Evolutionary conservation across 768 basidiomycete genomes (phyloP).

Genomic region (Austroboletus festivus): DNA sequence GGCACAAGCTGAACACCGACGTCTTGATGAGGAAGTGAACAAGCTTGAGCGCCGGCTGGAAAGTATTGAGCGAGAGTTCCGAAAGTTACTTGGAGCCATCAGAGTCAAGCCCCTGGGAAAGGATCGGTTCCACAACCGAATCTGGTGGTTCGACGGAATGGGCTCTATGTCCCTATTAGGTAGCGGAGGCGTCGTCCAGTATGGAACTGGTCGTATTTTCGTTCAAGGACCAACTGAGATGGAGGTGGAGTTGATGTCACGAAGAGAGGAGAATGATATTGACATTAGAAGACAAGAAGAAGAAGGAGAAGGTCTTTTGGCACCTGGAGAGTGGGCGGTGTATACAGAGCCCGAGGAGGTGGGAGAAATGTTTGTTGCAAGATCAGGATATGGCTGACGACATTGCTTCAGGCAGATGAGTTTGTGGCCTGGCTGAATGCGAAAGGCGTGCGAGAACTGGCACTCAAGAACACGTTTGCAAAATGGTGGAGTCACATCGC

Average conservation of each 20-base stretch:
- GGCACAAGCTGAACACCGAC: constrained; percentile 76
- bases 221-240: constrained; percentile 87
- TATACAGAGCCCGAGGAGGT: constrained; percentile 90
- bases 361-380: not conserved
- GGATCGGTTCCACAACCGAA: constrained; percentile 90
- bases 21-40: constrained; percentile 85
- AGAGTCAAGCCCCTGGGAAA: constrained; percentile 86
- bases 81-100: constrained; percentile 80
- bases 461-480: constrained; percentile 68
- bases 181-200: constrained; percentile 74
- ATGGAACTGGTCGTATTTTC: constrained; percentile 88
- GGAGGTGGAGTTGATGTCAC: constrained; percentile 69
- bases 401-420: constrained; percentile 61
- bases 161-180: constrained; percentile 79
- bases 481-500: constrained; percentile 86
- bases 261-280: constrained; percentile 52
- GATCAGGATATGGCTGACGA: constrained; percentile 8
- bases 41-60: constrained; percentile 79
- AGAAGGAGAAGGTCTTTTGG: constrained; percentile 77
- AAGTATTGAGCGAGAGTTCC: constrained; percentile 89
- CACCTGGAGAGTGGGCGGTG: constrained; percentile 83
- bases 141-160: constrained; percentile 99
- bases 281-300: constrained; percentile 64
- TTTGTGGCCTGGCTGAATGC: constrained; percentile 88
- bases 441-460: constrained; percentile 86